A percentile compares a stretch with the other conserved stretches of the same genome.
Conservation (phyloP, 768 basidiomycete species). For the Tylopilus vinaceipallidus region DNA sequence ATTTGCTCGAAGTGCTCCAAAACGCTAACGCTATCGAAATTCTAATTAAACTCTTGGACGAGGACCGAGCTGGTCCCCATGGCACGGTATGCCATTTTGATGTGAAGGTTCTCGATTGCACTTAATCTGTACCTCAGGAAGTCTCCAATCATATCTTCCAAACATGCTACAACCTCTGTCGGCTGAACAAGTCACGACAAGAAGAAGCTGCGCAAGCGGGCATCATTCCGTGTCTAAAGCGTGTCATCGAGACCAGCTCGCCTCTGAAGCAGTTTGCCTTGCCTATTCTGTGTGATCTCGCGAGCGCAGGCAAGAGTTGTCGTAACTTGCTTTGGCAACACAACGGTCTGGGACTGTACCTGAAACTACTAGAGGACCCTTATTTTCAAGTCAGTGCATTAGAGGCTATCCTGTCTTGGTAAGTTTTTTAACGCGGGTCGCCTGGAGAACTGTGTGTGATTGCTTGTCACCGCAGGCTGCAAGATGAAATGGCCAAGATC, state of each 20-base stretch:
- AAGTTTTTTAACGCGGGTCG: conserved; percentile 18
- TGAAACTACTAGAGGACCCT: conserved; percentile 75
- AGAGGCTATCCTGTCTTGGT: conserved; percentile 91
- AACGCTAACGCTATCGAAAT: conserved; percentile 95
- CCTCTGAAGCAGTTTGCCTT: conserved; percentile 96
- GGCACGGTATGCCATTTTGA: conserved; percentile 59
- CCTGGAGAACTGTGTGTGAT: not conserved
- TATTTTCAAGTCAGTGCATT: conserved; percentile 92
- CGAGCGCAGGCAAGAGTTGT: conserved; percentile 92
- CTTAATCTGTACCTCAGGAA: conserved; percentile 54
- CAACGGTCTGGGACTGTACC: conserved; percentile 81
- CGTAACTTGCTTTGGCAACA: conserved; percentile 90
- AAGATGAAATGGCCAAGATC: conserved; percentile 92
- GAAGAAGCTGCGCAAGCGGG: conserved; percentile 97
- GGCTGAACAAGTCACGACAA: conserved; percentile 90
- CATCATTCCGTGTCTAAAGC: conserved; percentile 88
- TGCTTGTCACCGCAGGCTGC: conserved; percentile 57
- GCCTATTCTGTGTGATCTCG: conserved; percentile 94
- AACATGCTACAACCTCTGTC: conserved; percentile 94
- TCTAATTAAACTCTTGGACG: conserved; percentile 80
- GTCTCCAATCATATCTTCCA: conserved; percentile 97
- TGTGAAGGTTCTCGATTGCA: not conserved
- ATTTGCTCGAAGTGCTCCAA: conserved; percentile 87
- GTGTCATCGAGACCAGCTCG: conserved; percentile 83
- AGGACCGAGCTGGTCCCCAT: conserved; percentile 74